Conservation (phyloP, 768 basidiomycete genomes). For the Stropharia rugosoannulata region DNA sequence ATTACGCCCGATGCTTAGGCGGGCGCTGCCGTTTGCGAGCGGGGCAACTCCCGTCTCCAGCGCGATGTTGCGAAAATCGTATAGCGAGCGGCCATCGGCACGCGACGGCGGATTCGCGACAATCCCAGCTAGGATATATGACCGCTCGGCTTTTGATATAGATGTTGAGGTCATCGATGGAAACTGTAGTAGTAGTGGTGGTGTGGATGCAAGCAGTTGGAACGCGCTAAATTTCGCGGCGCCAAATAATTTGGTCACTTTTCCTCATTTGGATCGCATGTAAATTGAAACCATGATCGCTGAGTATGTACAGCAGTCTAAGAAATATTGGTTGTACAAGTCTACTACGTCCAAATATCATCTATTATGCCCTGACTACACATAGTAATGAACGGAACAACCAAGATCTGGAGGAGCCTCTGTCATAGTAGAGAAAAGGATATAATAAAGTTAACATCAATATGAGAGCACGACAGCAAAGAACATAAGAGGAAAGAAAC, state of each 20-base stretch:
- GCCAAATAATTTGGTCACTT: background rate
- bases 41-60: slow-evolving; percentile 80
- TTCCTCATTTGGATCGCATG: background rate
- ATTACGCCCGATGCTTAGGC: slow-evolving; percentile 64
- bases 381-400: background rate
- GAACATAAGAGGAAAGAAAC: background rate
- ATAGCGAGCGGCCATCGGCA: slow-evolving; percentile 68
- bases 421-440: background rate
- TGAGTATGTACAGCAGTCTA: no score
- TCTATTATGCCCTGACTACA: background rate
- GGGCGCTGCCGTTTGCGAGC: slow-evolving; percentile 83
- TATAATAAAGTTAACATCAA: slow-evolving; percentile 4
- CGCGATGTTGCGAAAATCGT: slow-evolving; percentile 65
- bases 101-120: slow-evolving; percentile 61
- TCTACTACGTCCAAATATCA: background rate
- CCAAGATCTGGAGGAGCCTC: background rate
- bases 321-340: background rate
- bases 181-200: slow-evolving; percentile 8
- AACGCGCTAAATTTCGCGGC: background rate
- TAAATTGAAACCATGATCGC: no score
- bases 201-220: background rate
- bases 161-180: slow-evolving; percentile 31
- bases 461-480: slow-evolving; percentile 10
- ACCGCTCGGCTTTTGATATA: slow-evolving; percentile 77
- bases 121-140: slow-evolving; percentile 71